Conservation (phyloP, 169 alveolate species). For the Cryptosporidium baileyi region DNA sequence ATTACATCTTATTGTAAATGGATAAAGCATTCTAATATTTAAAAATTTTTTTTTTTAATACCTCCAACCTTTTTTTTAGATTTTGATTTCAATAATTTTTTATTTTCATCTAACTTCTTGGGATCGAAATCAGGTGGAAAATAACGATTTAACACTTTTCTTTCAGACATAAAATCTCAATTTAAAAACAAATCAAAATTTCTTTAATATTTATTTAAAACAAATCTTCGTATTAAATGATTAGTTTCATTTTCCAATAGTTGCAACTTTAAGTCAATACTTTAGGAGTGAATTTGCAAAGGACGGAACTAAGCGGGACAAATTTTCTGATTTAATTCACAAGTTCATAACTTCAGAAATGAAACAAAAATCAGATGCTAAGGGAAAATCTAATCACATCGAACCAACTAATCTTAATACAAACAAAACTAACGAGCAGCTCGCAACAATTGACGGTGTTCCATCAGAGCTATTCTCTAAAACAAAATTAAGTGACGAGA, state of each 20-base stretch:
- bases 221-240: not conserved
- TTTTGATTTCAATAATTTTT: conserved; percentile 79
- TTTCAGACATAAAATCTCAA: conserved; percentile 94
- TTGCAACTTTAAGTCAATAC: not conserved
- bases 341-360: too few species aligned
- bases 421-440: too few species aligned
- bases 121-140: conserved; percentile 99
- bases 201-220: not conserved
- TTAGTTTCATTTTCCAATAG: not conserved
- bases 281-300: too few species aligned
- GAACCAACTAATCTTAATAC: too few species aligned
- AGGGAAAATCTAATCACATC: too few species aligned
- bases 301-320: too few species aligned
- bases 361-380: too few species aligned
- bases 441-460: too few species aligned
- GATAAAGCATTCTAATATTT: conserved; percentile 98
- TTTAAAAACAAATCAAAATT: not conserved
- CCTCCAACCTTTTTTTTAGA: conserved; percentile 71
- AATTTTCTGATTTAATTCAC: too few species aligned
- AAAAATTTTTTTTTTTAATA: conserved; percentile 80
- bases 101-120: conserved; percentile 87
- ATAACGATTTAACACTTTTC: conserved; percentile 96
- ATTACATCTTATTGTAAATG: conserved; percentile 95
- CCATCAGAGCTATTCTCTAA: not conserved
- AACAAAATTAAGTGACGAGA: conserved; percentile 51